Evolutionary conservation across 1,284 basidiomycete genomes (phyloP), one percentile per base, ranked within the genome.

Genomic region (Exobasidium cylindrosporum): DNA sequence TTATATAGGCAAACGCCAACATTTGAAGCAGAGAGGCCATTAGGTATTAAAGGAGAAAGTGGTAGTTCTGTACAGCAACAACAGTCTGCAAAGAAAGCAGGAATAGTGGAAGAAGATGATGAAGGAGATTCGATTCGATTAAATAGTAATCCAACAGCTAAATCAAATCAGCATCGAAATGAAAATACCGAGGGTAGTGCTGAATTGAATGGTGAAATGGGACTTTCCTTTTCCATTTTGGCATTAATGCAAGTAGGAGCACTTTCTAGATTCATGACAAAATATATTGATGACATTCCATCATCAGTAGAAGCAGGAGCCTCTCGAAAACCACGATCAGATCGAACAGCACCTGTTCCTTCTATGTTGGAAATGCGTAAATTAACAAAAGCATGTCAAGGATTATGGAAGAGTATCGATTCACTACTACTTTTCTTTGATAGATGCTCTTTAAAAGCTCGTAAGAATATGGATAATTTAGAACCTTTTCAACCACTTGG

Each of bases 351-450:
- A 13, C 23, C 45, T 29, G 53, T 64, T 11, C 69, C 70, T 0
- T 66, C 69, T 26, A 43, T 65, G n/a, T 57, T 65, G n/a, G 69
- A 73, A 58, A 57, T 74, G 29, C 65, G 63, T 35, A 70, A 71
- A 62, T 67, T 75, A 17, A 63, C 65, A 31, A 64, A 68, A 4
- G 73, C 70, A 0, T 75, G 73, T 55, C 59, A 54, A 0, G 68
- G 67, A 4, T 65, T 75, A 13, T 75, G 73, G 73, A 66, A 67
- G 47, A 71, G 71, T 49, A 66, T 68, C n/a, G 72, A 75, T 59
- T 68, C 71, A 31, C 63, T 75, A 24, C 64, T 72, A 58, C 64
- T 72, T 21, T 75, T 75, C 72, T 75, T 73, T 53, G 73, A 75
- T 59, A 56, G 65, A 3, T 75, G 73, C 47, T 63, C 68, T 0